phyloP scores from a whole-genome alignment of 2,329 filamentous ascomycete genomes.

The Aspergillus japonicus region DNA sequence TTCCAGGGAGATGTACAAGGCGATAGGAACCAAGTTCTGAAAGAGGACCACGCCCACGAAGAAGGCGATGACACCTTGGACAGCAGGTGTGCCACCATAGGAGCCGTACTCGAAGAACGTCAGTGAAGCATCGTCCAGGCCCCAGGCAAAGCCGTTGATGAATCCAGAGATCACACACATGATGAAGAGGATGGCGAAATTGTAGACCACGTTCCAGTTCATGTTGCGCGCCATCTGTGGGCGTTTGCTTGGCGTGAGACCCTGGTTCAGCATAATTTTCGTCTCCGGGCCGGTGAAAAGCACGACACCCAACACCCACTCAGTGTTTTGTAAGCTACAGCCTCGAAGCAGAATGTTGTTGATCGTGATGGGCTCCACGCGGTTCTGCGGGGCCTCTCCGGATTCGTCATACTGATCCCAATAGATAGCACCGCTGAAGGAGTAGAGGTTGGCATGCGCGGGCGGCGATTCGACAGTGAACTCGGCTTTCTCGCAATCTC shows the following conservation, averaged over 20 bases:
- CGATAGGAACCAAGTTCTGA: constrained; percentile 7
- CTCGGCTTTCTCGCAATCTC: constrained; percentile 5
- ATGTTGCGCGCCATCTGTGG: constrained; percentile 7
- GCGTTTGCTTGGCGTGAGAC: constrained; percentile 3
- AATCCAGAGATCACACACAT: constrained; percentile 7
- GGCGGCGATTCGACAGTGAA: constrained; percentile 3
- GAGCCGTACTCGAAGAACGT: constrained; percentile 6
- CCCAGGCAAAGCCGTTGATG: constrained; percentile 7
- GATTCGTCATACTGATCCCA: constrained; percentile 3
- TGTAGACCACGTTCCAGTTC: constrained; percentile 7
- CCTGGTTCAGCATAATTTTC: constrained; percentile 8
- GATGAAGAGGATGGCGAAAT: constrained; percentile 6
- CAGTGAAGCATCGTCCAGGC: neutral
- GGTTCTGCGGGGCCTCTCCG: neutral
- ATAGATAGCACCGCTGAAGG: constrained; percentile 4
- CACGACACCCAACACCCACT: constrained; percentile 3
- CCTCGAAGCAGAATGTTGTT: constrained; percentile 6
- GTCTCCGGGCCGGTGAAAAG: constrained; percentile 4
- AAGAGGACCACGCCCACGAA: constrained; percentile 5
- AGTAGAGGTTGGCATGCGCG: constrained; percentile 5
- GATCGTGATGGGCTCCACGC: constrained; percentile 4
- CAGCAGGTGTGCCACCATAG: neutral
- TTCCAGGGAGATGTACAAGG: constrained; percentile 7
- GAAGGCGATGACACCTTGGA: constrained; percentile 4
- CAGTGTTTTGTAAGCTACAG: constrained; percentile 5